Evolutionary conservation across 805 yeast genomes (phyloP).

Genomic region (Wickerhamiella nectarea): DNA sequence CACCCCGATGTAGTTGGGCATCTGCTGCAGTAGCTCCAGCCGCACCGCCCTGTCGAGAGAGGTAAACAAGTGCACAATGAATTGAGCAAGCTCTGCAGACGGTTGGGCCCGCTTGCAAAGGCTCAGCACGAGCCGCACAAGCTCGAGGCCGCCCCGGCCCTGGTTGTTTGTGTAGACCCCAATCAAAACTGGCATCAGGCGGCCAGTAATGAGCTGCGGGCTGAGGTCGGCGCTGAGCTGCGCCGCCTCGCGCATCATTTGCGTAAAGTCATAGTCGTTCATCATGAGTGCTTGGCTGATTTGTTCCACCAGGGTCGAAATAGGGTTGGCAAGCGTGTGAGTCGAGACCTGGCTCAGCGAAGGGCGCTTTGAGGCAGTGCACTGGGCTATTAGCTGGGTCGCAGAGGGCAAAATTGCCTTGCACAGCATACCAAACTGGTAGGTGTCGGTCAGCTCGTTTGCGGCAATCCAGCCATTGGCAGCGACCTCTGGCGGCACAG

Average conservation of each 20-base stretch:
- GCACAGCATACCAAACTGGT: conserved; percentile 45
- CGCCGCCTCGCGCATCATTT: conserved; percentile 10
- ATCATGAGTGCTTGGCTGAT: conserved; percentile 36
- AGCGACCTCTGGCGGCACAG: conserved; percentile 42
- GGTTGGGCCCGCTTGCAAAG: conserved; percentile 29
- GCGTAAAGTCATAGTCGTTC: conserved; percentile 13
- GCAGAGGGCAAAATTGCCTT: conserved; percentile 32
- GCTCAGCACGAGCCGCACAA: conserved; percentile 23
- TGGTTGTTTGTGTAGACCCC: conserved; percentile 20
- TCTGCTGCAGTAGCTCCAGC: conserved; percentile 48
- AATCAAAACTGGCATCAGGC: conserved; percentile 56
- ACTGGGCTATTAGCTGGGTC: conserved; percentile 3
- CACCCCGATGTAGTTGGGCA: conserved; percentile 40
- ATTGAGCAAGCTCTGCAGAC: conserved; percentile 39
- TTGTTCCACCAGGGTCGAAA: conserved; percentile 40
- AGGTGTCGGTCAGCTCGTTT: conserved; percentile 40
- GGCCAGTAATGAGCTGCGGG: conserved; percentile 41
- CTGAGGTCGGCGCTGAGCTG: conserved; percentile 27
- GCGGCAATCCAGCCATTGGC: conserved; percentile 33
- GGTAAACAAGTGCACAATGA: conserved; percentile 45
- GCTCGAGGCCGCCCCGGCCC: conserved; percentile 22
- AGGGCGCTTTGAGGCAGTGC: neutral
- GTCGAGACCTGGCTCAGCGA: neutral
- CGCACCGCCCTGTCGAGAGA: conserved; percentile 68
- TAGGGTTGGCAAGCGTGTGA: conserved; percentile 27